These are phyloP conservation scores for Russula vinacea DNA, from an alignment of 768 basidiomycete species.

Conservation along the genomic window DNA sequence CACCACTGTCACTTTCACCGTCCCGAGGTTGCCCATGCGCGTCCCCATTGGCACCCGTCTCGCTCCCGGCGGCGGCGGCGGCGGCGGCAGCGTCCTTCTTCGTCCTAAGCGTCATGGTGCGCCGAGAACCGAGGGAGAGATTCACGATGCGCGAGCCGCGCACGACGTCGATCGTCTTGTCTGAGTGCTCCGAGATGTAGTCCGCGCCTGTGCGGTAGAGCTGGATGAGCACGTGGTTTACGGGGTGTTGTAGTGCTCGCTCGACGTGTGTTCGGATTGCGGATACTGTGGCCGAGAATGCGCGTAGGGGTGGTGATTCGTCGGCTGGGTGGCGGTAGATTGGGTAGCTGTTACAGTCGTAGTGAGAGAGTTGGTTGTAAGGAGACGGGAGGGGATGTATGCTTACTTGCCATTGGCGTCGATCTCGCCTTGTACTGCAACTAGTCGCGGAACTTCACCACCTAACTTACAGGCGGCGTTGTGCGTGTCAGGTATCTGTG, in stretches of 20 bases:
- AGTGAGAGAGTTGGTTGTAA: background rate
- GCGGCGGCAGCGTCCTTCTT: slow-evolving; percentile 48
- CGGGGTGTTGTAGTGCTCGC: slow-evolving; percentile 54
- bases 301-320: slow-evolving; percentile 62
- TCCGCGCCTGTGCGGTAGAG: slow-evolving; percentile 75
- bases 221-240: slow-evolving; percentile 84
- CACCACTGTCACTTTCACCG: background rate
- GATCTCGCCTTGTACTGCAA: slow-evolving; percentile 61
- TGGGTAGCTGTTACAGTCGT: slow-evolving; percentile 59
- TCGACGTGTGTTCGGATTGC: slow-evolving; percentile 64
- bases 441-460: slow-evolving; percentile 66
- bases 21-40: background rate
- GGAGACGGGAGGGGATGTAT: background rate
- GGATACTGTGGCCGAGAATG: slow-evolving; percentile 67
- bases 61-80: background rate
- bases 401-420: slow-evolving; percentile 48
- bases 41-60: background rate
- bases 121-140: slow-evolving; percentile 74
- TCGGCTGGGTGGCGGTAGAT: slow-evolving; percentile 83
- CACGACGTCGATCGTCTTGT: slow-evolving; percentile 82
- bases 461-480: slow-evolving; percentile 50
- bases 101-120: slow-evolving; percentile 68
- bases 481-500: background rate
- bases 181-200: slow-evolving; percentile 83
- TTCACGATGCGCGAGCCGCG: slow-evolving; percentile 74